These are phyloP conservation scores for Annulohypoxylon bovei DNA, from an alignment of 495 filamentous ascomycete species.

Conservation along the genomic window DNA sequence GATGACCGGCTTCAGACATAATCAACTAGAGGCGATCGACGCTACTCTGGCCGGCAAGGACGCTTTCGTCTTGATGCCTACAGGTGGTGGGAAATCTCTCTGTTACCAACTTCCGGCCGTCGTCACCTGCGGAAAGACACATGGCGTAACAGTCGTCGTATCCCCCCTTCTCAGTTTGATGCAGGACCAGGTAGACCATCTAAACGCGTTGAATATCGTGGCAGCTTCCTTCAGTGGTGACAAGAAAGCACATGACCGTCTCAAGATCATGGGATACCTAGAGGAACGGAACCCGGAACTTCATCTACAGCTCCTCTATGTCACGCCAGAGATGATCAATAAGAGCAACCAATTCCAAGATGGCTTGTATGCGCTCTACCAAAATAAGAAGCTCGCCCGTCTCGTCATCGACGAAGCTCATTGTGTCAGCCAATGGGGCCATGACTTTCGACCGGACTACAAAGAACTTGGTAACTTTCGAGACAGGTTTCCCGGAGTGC, in stretches of 20 bases:
- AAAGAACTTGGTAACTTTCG: slow-evolving; percentile 82
- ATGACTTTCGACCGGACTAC: slow-evolving; percentile 98
- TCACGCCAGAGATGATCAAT: slow-evolving; percentile 95
- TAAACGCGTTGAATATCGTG: slow-evolving; percentile 76
- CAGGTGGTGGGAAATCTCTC: slow-evolving; percentile 94
- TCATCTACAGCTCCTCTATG: slow-evolving; percentile 84
- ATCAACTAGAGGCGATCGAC: slow-evolving; percentile 96
- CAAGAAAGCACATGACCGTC: slow-evolving; percentile 62
- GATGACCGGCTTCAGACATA: slow-evolving; percentile 84
- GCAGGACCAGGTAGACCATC: slow-evolving; percentile 91
- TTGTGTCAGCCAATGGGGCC: slow-evolving; percentile 98
- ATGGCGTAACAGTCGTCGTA: slow-evolving; percentile 89
- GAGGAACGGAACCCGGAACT: slow-evolving; percentile 70
- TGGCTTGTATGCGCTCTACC: slow-evolving; percentile 70
- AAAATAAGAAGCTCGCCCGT: slow-evolving; percentile 75
- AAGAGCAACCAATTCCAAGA: slow-evolving; percentile 73
- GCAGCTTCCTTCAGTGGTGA: slow-evolving; percentile 85
- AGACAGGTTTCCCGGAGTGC: slow-evolving; percentile 74
- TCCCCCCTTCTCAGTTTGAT: slow-evolving; percentile 96
- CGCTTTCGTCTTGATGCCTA: slow-evolving; percentile 96
- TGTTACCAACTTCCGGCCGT: slow-evolving; percentile 96
- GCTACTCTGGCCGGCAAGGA: slow-evolving; percentile 87
- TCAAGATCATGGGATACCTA: slow-evolving; percentile 68
- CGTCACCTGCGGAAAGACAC: slow-evolving; percentile 80
- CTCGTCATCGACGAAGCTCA: slow-evolving; percentile 98